Percentiles rank a stretch among this genome's conserved stretches.
Conservation (phyloP, 257 asterid species). For the Fraxinus excelsior region DNA sequence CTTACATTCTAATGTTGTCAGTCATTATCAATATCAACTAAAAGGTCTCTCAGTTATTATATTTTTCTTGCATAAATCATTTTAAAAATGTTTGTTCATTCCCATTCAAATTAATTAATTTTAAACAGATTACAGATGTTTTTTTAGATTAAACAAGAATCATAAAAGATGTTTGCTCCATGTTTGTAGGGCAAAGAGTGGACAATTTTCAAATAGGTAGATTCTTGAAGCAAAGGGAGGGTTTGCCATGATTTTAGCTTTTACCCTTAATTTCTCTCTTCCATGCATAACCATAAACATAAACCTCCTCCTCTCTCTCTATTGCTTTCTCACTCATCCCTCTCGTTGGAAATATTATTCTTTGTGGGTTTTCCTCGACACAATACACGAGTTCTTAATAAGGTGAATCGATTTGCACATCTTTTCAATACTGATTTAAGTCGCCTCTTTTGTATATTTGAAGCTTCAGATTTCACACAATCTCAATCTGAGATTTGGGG, state of each 20-base stretch:
- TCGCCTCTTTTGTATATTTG: background rate
- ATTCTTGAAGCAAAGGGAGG: background rate
- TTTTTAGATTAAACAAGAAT: background rate
- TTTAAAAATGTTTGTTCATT: background rate
- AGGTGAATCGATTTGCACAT: constrained; percentile 21
- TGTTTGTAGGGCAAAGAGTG: background rate
- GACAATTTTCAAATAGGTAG: background rate
- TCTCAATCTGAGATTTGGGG: background rate
- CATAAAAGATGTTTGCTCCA: background rate
- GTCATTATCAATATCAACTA: too few species aligned
- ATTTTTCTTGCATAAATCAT: too few species aligned
- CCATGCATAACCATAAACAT: constrained; percentile 14
- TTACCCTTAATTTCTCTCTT: background rate
- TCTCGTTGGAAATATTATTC: background rate
- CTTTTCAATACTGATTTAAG: background rate
- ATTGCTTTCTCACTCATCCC: background rate
- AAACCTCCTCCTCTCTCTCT: constrained; percentile 24
- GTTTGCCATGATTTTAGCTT: constrained; percentile 27
- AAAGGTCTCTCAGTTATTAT: too few species aligned
- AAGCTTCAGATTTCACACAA: background rate
- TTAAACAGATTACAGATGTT: background rate
- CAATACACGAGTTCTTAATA: constrained; percentile 2
- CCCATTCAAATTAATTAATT: background rate
- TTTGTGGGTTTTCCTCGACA: constrained; percentile 30
- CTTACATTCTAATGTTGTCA: too few species aligned